These are phyloP conservation scores for Curvularia spicifera DNA, from an alignment of 2,329 filamentous ascomycete species.

Conservation along the genomic window DNA sequence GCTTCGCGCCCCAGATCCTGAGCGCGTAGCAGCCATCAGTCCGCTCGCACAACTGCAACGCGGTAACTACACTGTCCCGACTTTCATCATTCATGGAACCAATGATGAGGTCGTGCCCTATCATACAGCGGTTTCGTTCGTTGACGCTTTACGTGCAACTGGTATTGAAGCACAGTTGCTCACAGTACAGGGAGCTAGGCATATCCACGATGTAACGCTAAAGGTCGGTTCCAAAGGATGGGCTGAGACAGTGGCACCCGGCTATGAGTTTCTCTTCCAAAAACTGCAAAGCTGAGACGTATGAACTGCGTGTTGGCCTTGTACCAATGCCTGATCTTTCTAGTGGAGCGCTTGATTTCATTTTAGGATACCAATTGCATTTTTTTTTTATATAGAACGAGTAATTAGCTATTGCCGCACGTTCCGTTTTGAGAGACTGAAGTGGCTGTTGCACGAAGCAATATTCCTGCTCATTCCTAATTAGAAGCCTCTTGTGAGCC, in stretches of 20 bases:
- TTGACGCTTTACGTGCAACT: constrained; percentile 3
- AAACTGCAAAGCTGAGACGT: neutral
- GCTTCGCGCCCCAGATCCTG: neutral
- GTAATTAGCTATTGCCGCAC: too few relatives aligned
- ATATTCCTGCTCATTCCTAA: too few relatives aligned
- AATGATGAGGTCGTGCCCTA: constrained; percentile 20
- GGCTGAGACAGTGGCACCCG: constrained; percentile 12
- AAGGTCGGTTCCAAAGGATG: constrained; percentile 6
- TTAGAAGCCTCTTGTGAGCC: too few relatives aligned
- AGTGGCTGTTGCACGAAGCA: too few relatives aligned
- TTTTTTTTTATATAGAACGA: too few relatives aligned
- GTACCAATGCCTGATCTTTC: neutral
- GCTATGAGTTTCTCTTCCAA: constrained; percentile 12
- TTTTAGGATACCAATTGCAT: too few relatives aligned
- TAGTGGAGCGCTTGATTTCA: too few relatives aligned
- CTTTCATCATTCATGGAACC: constrained; percentile 22
- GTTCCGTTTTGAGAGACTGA: too few relatives aligned
- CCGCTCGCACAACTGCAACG: constrained; percentile 17
- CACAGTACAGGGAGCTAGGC: constrained; percentile 11
- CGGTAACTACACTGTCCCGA: constrained; percentile 20
- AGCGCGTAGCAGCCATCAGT: constrained; percentile 13
- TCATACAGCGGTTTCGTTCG: constrained; percentile 4
- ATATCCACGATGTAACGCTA: constrained; percentile 16
- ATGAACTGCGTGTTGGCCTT: neutral
- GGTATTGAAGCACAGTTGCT: constrained; percentile 13